phyloP scores from a whole-genome alignment of 495 filamentous ascomycete species.

The Penicillium fimorum region DNA sequence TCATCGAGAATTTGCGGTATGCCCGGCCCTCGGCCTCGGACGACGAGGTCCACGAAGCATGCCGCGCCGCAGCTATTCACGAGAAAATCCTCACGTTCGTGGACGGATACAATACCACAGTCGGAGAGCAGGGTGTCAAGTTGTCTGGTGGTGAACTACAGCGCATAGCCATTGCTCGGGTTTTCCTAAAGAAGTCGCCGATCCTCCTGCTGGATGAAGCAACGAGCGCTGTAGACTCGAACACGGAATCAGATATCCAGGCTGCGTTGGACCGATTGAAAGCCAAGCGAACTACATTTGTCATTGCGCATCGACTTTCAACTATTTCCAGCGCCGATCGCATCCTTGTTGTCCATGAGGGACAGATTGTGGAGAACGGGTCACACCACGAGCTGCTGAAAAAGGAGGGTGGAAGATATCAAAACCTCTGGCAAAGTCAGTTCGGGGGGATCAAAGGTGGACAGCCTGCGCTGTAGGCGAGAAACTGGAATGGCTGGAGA shows the following conservation, averaged over 20 bases:
- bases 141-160: slow-evolving; percentile 75
- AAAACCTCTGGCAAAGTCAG: slow-evolving; percentile 12
- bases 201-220: slow-evolving; percentile 60
- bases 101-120: slow-evolving; percentile 58
- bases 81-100: slow-evolving; percentile 66
- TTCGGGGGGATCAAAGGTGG: slow-evolving; percentile 2
- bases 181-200: slow-evolving; percentile 47
- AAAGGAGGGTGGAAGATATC: slow-evolving; percentile 11
- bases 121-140: slow-evolving; percentile 64
- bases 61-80: slow-evolving; percentile 66
- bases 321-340: slow-evolving; percentile 83
- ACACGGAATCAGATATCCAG: slow-evolving; percentile 54
- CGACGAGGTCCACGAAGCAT: slow-evolving; percentile 67
- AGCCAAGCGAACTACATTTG: slow-evolving; percentile 31
- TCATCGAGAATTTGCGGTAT: slow-evolving; percentile 74
- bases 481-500: background rate
- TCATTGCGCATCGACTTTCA: slow-evolving; percentile 65
- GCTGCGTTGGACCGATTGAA: slow-evolving; percentile 36
- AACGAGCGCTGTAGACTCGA: slow-evolving; percentile 54
- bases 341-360: slow-evolving; percentile 79
- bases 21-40: slow-evolving; percentile 59
- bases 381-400: slow-evolving; percentile 45
- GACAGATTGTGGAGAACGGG: slow-evolving; percentile 75
- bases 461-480: background rate
- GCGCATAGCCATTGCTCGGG: slow-evolving; percentile 72